Evolutionary conservation across 208 protist genomes (phyloP), one percentile per base, ranked within the genome.

Genomic region (Naegleria fowleri): DNA sequence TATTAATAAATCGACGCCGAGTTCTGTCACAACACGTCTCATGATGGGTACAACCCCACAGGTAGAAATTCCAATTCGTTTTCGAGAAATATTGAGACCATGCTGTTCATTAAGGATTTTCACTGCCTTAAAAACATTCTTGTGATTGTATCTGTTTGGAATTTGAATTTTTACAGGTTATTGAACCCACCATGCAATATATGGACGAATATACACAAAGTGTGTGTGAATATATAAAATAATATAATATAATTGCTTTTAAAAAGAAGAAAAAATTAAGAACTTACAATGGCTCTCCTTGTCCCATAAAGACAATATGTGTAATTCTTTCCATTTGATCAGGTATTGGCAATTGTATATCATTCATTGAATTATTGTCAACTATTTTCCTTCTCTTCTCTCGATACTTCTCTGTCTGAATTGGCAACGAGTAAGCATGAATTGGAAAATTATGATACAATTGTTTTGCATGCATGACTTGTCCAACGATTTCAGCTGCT

Each of bases 241-340:
- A 48, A 48, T 48, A 48, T 48, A 9, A 48, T 9, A 48, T 48
- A 48, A 48, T 48, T n/a, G n/a, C n/a, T n/a, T n/a, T n/a, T n/a
- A n/a, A n/a, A n/a, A 48, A 48, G 7, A 48, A 48, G 43, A 7
- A 48, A 48, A 9, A 48, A 48, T 48, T 1, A 48, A 48, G 7
- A 48, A 48, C 43, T 48, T 48, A 87, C 29, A 87, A 40, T 51
- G 83, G 83, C n/a, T 87, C 83, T 52, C 83, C 83, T 87, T 87
- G 39, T 22, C 83, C 83, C 38, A 51, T 87, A 40, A 87, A 87
- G 33, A 87, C 29, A 19, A 87, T 38, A 33, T 87, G 29, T 40
- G 13, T 86, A 19, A 86, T 41, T 86, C 38, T 86, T 11, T 22
- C 15, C 36, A 43, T 40, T 41, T 40, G 19, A 41, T 40, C 36